Evolutionary conservation across 2,329 filamentous ascomycete genomes (phyloP).

Genomic region (Immersiporthe knoxdaviesiana): DNA sequence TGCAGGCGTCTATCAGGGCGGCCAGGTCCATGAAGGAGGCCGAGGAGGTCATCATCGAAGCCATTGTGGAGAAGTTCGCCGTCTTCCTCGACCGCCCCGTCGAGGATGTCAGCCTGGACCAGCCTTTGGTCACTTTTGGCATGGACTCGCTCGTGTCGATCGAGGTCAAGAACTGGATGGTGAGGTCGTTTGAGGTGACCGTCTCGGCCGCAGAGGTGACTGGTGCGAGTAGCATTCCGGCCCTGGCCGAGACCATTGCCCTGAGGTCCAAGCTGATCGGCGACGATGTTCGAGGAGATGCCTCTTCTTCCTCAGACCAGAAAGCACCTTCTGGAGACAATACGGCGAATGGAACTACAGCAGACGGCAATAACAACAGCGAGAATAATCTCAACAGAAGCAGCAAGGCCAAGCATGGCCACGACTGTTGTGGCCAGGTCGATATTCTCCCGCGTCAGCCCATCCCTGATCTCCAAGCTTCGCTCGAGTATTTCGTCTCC

Average conservation of each 20-base stretch:
- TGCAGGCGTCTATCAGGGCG: conserved; percentile 9
- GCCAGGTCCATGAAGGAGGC: conserved; percentile 29
- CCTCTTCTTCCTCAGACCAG: no score
- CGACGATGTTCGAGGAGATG: conserved; percentile 16
- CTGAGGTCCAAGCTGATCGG: conserved; percentile 34
- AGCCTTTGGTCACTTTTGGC: conserved; percentile 30
- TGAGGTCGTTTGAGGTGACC: conserved; percentile 33
- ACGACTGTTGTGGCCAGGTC: conserved; percentile 26
- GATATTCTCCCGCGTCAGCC: conserved; percentile 31
- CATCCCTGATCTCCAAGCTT: conserved; percentile 30
- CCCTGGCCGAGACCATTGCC: conserved; percentile 34
- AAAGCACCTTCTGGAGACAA: background rate
- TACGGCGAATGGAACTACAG: background rate
- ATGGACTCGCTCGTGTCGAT: conserved; percentile 35
- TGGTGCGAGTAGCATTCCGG: conserved; percentile 34
- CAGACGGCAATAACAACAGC: background rate
- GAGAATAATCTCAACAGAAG: background rate
- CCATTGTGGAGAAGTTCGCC: conserved; percentile 32
- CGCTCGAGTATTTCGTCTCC: conserved; percentile 28
- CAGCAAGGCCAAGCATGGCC: conserved; percentile 19
- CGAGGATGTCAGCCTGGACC: conserved; percentile 30
- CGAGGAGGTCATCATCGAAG: conserved; percentile 29
- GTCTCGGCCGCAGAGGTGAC: conserved; percentile 37
- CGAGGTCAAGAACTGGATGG: conserved; percentile 35
- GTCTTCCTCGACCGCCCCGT: conserved; percentile 31